A percentile compares a stretch with the other conserved stretches of the same genome.
phyloP scores from a whole-genome alignment of 2,329 filamentous ascomycete species.

The Tolypocladium album region DNA sequence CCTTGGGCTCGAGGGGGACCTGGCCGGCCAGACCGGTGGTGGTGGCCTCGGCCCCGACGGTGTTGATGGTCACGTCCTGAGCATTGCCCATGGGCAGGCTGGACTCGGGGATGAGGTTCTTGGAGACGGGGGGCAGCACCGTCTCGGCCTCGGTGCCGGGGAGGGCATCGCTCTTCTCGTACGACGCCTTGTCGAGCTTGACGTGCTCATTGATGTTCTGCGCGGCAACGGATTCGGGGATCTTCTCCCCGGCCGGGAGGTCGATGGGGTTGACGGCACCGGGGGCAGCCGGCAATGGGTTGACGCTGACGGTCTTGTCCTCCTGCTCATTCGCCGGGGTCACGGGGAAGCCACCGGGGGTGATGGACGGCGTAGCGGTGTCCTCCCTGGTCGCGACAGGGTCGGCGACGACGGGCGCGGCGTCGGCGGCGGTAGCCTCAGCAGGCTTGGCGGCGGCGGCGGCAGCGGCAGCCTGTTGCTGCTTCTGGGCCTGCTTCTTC shows the following conservation, averaged over 20 bases:
- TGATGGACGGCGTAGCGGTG: slow-evolving; percentile 21
- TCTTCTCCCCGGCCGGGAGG: slow-evolving; percentile 68
- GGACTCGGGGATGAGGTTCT: slow-evolving; percentile 69
- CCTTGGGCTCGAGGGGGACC: slow-evolving; percentile 51
- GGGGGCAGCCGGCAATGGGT: slow-evolving; percentile 51
- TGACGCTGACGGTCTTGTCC: slow-evolving; percentile 44
- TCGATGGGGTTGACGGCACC: slow-evolving; percentile 69
- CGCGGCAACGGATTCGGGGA: slow-evolving; percentile 58
- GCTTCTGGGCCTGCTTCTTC: slow-evolving; percentile 18
- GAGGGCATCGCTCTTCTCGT: slow-evolving; percentile 66
- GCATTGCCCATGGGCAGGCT: slow-evolving; percentile 54
- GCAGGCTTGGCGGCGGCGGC: slow-evolving; percentile 6
- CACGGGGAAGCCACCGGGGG: slow-evolving; percentile 45
- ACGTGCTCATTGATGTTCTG: slow-evolving; percentile 64
- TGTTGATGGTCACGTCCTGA: slow-evolving; percentile 33
- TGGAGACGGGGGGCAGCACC: slow-evolving; percentile 43
- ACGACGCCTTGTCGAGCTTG: slow-evolving; percentile 72
- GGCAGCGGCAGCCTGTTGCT: slow-evolving; percentile 6
- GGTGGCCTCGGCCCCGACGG: slow-evolving; percentile 44
- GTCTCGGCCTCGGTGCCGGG: slow-evolving; percentile 37
- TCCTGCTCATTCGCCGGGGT: slow-evolving; percentile 48
- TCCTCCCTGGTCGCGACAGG: slow-evolving; percentile 6
- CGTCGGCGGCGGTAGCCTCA: slow-evolving; percentile 6
- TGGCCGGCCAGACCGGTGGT: slow-evolving; percentile 59
- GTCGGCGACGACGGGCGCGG: not conserved